Base-by-base conservation (phyloP, 768 basidiomycete genomes). In the Russula foetens region DNA sequence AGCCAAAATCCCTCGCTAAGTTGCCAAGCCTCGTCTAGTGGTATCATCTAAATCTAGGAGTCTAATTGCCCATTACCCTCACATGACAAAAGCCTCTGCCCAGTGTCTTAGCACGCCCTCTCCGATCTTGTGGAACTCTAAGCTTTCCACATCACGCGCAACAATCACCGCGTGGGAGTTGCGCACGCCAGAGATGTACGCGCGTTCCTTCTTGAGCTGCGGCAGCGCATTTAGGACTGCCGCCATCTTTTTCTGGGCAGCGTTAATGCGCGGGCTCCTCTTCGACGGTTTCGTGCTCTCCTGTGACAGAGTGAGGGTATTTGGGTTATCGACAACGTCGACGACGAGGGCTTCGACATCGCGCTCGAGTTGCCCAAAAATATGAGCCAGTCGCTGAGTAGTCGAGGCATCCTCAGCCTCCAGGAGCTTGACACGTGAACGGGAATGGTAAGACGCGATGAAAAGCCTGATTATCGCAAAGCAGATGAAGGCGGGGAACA, bases 121-220 rank as follows among this genome's bases (percentile, higher is more conserved):
- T 19, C 90, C 90, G 41, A 72, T 69, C 39, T 76, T 72, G 66
- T 90, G 86, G 14, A 71, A 63, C 63, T 79, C 74, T 68, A 87
- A 88, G 33, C 76, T 73, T 67, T 83, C 76, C 56, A 83, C 70
- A 63, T 91, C 88, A 46, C 90, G 76, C 69, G 80, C 84, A 11
- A 92, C 75, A 63, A 93, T 86, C 58, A 81, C 75, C 5, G 79
- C 88, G 72, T 93, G 90, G 28, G 88, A 74, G 67, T 91, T 91
- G 41, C 72, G 68, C 24, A 84, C 76, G 1, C 73, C 72, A 21
- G 76, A 72, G 65, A 92, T 84, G 68, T 82, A 90, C 21, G 81
- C 86, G 21, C 81, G 70, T 65, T 88, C 80, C 72, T 92, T 92
- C 75, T 83, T 78, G 49, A 92, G 68, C 31, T 75, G 72, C 0